phyloP scores from a whole-genome alignment of 1,284 basidiomycete genomes.

The Grifola frondosa region DNA sequence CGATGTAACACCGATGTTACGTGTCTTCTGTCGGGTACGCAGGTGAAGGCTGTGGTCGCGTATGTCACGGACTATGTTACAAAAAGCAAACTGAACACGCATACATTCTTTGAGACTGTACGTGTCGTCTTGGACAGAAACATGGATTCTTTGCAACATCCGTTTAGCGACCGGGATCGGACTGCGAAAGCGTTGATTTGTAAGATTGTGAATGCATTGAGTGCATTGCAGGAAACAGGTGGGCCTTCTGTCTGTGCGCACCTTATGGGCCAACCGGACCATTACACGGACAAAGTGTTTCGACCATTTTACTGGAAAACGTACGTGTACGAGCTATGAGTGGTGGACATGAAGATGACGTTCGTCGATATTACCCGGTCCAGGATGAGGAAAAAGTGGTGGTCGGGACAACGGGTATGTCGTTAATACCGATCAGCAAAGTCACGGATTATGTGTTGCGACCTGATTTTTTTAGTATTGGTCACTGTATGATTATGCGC shows the following conservation, averaged over 20 bases:
- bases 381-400: too few species aligned
- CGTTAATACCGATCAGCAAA: too few species aligned
- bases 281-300: constrained; percentile 12
- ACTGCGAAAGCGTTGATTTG: neutral
- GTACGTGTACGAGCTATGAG: constrained; percentile 7
- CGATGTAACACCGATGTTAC: constrained; percentile 32
- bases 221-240: constrained; percentile 6
- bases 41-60: constrained; percentile 6
- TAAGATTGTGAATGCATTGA: constrained; percentile 13
- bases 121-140: constrained; percentile 14
- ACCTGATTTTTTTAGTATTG: neutral
- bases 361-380: too few species aligned
- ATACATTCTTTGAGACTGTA: constrained; percentile 8
- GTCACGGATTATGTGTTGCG: neutral
- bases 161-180: neutral
- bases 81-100: constrained; percentile 1
- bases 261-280: constrained; percentile 13
- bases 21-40: constrained; percentile 8
- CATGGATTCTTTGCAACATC: neutral
- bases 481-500: neutral
- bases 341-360: too few species aligned
- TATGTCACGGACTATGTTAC: constrained; percentile 17
- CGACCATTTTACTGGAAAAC: constrained; percentile 8
- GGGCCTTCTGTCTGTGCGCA: constrained; percentile 10
- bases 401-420: too few species aligned